These are phyloP conservation scores for Beauveria pseudobassiana DNA, from an alignment of 2,329 filamentous ascomycete species.

Conservation along the genomic window DNA sequence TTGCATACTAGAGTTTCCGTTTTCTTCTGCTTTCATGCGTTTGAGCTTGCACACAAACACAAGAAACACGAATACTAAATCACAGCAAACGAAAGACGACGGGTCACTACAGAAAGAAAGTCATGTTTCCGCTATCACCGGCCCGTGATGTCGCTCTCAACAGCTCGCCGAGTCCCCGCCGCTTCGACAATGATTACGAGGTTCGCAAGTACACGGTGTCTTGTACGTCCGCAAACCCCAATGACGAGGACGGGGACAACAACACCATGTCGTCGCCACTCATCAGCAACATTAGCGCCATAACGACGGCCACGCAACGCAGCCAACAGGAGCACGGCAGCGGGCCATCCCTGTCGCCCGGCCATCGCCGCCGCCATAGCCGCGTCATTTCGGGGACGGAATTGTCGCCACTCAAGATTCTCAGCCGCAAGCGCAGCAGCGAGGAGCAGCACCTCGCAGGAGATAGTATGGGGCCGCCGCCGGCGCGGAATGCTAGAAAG, in stretches of 20 bases:
- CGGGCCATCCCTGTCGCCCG: slow-evolving; percentile 26
- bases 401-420: slow-evolving; percentile 51
- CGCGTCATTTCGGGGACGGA: slow-evolving; percentile 50
- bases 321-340: not conserved
- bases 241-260: not conserved
- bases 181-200: slow-evolving; percentile 27
- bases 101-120: not conserved
- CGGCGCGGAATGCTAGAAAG: slow-evolving; percentile 38
- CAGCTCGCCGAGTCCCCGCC: slow-evolving; percentile 21
- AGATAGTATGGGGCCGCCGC: slow-evolving; percentile 18
- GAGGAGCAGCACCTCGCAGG: slow-evolving; percentile 8
- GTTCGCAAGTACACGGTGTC: slow-evolving; percentile 21
- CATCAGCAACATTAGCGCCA: slow-evolving; percentile 38
- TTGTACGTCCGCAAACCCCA: slow-evolving; percentile 13
- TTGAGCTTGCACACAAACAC: not conserved
- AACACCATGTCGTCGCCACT: slow-evolving; percentile 29
- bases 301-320: slow-evolving; percentile 20
- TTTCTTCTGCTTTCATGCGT: not conserved
- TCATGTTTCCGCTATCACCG: slow-evolving; percentile 35
- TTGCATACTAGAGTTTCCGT: not conserved
- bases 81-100: not conserved
- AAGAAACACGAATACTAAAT: not conserved
- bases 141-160: slow-evolving; percentile 32
- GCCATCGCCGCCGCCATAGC: slow-evolving; percentile 43
- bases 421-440: slow-evolving; percentile 25